Conservation (phyloP, 208 protist species). For the Entamoeba dispar region DNA sequence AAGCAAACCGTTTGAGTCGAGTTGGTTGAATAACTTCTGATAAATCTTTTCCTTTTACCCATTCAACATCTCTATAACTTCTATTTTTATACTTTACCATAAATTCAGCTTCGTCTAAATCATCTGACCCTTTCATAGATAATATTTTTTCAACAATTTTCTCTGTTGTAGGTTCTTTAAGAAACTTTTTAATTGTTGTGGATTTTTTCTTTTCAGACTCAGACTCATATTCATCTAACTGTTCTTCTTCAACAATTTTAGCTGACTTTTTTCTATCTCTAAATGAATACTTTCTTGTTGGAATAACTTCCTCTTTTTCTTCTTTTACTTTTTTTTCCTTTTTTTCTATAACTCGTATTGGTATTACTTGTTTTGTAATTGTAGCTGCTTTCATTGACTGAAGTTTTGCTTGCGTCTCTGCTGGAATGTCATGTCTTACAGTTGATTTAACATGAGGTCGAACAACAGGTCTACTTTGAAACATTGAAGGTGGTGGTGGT, state of each 20-base stretch:
- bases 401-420: not conserved
- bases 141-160: not conserved
- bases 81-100: not conserved
- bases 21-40: not conserved
- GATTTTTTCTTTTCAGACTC: not conserved
- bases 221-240: not conserved
- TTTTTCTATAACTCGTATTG: not conserved
- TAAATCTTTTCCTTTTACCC: not conserved
- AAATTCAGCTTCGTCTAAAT: not conserved
- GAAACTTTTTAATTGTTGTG: not conserved
- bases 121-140: not conserved
- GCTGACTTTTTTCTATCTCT: not conserved
- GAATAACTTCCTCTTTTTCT: not conserved
- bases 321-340: not conserved
- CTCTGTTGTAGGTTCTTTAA: not conserved
- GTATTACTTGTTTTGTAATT: not conserved
- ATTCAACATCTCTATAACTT: not conserved
- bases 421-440: not conserved
- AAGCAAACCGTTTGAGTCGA: not conserved
- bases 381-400: too few species aligned
- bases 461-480: not conserved
- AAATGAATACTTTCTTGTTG: not conserved
- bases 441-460: not conserved
- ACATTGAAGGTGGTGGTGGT: not conserved
- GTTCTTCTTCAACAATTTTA: not conserved